A percentile compares a stretch with the other conserved stretches of the same genome.
Evolutionary conservation across 2,329 filamentous ascomycete species (phyloP).

Genomic region (Aspergillus amoenus): DNA sequence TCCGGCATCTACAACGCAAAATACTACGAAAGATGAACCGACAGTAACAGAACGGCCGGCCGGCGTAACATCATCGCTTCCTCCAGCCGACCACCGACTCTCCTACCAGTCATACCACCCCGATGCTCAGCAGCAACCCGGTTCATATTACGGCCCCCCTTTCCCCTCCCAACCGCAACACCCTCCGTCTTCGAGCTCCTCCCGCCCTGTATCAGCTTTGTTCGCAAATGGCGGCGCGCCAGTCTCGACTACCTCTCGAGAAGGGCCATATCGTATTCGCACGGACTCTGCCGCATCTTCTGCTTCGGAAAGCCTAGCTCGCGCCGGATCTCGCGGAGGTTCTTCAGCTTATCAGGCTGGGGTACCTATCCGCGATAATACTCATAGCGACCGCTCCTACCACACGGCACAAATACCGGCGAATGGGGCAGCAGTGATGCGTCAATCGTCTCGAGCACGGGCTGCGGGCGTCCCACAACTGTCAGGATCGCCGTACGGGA

Average conservation of each 20-base stretch:
- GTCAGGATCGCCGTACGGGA: constrained; percentile 50
- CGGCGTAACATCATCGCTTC: constrained; percentile 22
- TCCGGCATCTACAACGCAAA: constrained; percentile 22
- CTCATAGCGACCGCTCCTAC: constrained; percentile 68
- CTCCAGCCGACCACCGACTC: constrained; percentile 40
- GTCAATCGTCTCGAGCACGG: constrained; percentile 73
- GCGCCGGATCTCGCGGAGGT: constrained; percentile 64
- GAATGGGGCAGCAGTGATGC: constrained; percentile 67
- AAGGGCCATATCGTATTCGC: constrained; percentile 54
- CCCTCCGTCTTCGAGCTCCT: constrained; percentile 36
- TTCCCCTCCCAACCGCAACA: constrained; percentile 40
- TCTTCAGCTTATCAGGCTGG: constrained; percentile 59
- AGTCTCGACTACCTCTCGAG: constrained; percentile 35
- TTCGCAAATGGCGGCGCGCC: constrained; percentile 47
- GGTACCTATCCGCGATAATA: constrained; percentile 66
- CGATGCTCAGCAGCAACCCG: constrained; percentile 43
- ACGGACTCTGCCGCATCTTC: constrained; percentile 61
- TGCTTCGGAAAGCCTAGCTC: constrained; percentile 54
- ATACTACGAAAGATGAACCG: constrained; percentile 20
- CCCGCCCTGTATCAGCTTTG: constrained; percentile 49
- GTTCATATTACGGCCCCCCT: constrained; percentile 42
- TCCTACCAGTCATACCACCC: constrained; percentile 46
- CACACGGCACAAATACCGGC: constrained; percentile 58
- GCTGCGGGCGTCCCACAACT: constrained; percentile 41
- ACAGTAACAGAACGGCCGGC: constrained; percentile 21